Base-by-base conservation (phyloP, 495 filamentous ascomycete species). In the Elasticomyces elasticus region DNA sequence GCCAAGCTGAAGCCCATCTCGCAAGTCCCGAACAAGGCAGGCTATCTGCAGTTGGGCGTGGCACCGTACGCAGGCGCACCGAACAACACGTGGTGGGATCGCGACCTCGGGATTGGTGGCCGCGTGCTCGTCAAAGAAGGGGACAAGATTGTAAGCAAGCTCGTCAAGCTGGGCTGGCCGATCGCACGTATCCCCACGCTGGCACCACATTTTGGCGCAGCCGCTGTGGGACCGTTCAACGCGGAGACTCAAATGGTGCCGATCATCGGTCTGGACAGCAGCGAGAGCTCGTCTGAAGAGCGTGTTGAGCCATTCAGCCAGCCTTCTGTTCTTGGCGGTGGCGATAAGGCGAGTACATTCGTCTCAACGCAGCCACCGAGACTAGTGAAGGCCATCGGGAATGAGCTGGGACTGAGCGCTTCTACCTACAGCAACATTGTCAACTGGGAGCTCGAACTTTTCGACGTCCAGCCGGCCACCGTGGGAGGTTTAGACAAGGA, bases 361-460 rank as follows among this genome's bases (percentile, higher is more conserved):
- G 74, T 76, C 19, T 71, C 83, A 9, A 91, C 84, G 2, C 92
- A 98, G 62, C 90, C 92, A 0, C 77, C 81, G 41, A 82, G 82
- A 43, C 77, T 98, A 11, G 88, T 96, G 46, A 83, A 83, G 64
- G 80, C 88, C 12, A 94, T 98, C 66, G 79, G 82, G 20, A 71
- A 72, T 5, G 78, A 92, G 62, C 77, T 96, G 27, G 75, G 74
- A 4, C 80, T 95, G 57, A 71, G 74, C 12, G 80, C 89, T 62
- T 74, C 74, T 70, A 71, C 71, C 49, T 54, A 76, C 60, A 74
- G 69, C 67, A 79, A 73, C 49, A 95, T 98, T 55, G 70, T 96
- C 24, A 91, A 87, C 68, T 98, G 92, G 92, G 92, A 98, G 62
- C 79, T 96, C n/a, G 92, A 98, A 68, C 83, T 98, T 28, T 98